These are phyloP conservation scores for Botryotinia calthae DNA, from an alignment of 2,329 filamentous ascomycete species.

Conservation along the genomic window DNA sequence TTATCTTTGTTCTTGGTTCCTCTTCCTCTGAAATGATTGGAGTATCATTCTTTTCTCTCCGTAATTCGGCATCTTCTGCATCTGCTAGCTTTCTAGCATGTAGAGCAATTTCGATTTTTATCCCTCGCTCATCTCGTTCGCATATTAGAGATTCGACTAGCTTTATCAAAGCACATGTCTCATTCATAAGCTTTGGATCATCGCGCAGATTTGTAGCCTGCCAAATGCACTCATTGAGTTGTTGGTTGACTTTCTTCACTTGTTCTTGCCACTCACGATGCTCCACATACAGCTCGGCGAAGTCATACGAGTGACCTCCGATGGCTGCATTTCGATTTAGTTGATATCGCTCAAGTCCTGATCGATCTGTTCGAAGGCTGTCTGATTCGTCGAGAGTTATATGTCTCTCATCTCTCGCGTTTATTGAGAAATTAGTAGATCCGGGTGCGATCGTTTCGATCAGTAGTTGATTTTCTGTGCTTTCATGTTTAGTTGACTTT, in stretches of 20 bases:
- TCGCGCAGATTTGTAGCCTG: neutral
- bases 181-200: neutral
- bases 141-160: neutral
- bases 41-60: neutral
- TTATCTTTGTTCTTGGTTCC: no score
- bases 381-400: neutral
- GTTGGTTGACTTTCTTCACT: neutral
- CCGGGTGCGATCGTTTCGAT: neutral
- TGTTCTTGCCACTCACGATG: neutral
- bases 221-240: neutral
- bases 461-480: neutral
- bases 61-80: neutral
- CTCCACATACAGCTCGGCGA: neutral
- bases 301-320: neutral
- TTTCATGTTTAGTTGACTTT: neutral
- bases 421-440: neutral
- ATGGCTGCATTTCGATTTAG: neutral
- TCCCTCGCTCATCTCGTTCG: neutral
- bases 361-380: neutral
- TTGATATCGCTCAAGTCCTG: neutral
- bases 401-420: neutral
- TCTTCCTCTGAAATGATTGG: neutral
- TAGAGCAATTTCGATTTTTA: neutral
- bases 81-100: neutral
- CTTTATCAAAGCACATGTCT: neutral